Base-by-base conservation (phyloP, 331 rosid species). In the Acacia concinna region DNA sequence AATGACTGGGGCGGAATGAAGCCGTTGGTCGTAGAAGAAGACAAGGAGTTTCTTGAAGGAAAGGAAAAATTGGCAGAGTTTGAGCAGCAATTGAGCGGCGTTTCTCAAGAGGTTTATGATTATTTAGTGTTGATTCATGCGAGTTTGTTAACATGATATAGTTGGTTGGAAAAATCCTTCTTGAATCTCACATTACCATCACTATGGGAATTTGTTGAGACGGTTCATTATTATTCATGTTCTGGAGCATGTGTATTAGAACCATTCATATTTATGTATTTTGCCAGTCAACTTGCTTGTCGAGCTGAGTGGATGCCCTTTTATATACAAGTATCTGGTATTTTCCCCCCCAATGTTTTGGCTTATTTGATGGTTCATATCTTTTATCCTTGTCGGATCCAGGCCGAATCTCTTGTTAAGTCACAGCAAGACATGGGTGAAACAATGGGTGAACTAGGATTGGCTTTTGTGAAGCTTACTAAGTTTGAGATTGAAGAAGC, bases 321-420 rank as follows among this genome's bases (percentile, higher is more conserved):
- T 62, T 13, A 20, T 67, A 14, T 10, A 68, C 2, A 56, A 40
- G 54, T 40, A 38, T 68, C 52, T n/a, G 10, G 20, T n/a, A 37
- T 67, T 20, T 66, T n/a, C 37, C 71, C 37, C 37, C 30, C 71
- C 47, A n/a, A 21, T 37, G 71, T 21, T 21, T 15, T 23, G 73
- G 34, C 12, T 69, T 41, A 6, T 69, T 25, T 41, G 43, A 41
- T 69, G 74, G 30, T 35, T 71, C 15, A 44, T 11, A 34, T 18
- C 43, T 31, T 38, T 44, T 35, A 9, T 77, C 27, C 8, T n/a
- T 68, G 15, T 74, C 63, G 62, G 59, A 21, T 77, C 82, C 83
- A 93, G 97, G 97, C 97, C 35, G 97, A 93, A 86, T 87, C 94
- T 52, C 91, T 93, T n/a, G 97, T 93, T 15, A 93, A 91, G 81